Conservation (phyloP, 169 alveolate species). For the Plasmodium gaboni region DNA sequence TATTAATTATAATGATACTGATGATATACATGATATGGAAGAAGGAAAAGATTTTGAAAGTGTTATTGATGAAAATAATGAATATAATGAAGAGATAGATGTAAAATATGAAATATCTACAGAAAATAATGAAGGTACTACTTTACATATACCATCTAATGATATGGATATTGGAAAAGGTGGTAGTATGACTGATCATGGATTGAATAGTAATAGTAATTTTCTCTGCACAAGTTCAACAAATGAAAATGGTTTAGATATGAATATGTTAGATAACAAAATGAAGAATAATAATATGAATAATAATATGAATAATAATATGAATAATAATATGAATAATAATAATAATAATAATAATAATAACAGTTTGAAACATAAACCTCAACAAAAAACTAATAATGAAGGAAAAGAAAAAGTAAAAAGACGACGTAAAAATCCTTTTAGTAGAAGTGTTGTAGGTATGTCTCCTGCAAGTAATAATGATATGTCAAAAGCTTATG, state of each 20-base stretch:
- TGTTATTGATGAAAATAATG: neutral
- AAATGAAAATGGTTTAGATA: neutral
- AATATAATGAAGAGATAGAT: constrained; percentile 12
- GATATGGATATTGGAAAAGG: constrained; percentile 2
- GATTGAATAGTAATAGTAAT: constrained; percentile 1
- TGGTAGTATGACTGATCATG: constrained; percentile 2
- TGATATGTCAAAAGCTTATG: constrained; percentile 8
- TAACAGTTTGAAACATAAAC: neutral
- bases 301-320: neutral
- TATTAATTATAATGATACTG: neutral
- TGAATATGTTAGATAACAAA: neutral
- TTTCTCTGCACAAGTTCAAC: neutral
- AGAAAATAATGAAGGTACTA: constrained; percentile 2
- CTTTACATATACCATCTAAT: neutral
- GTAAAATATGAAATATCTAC: constrained; percentile 19
- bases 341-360: neutral
- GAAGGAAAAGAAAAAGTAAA: constrained; percentile 25
- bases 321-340: too few relatives aligned
- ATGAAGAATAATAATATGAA: neutral
- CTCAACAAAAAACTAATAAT: neutral
- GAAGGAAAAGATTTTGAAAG: neutral
- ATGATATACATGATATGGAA: constrained; percentile 12
- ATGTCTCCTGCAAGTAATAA: neutral
- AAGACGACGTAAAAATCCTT: constrained; percentile 18
- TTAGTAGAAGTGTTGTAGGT: constrained; percentile 5